Evolutionary conservation across 208 protist genomes (phyloP), one percentile per base, ranked within the genome.

Genomic region (Leishmania gerbilli): DNA sequence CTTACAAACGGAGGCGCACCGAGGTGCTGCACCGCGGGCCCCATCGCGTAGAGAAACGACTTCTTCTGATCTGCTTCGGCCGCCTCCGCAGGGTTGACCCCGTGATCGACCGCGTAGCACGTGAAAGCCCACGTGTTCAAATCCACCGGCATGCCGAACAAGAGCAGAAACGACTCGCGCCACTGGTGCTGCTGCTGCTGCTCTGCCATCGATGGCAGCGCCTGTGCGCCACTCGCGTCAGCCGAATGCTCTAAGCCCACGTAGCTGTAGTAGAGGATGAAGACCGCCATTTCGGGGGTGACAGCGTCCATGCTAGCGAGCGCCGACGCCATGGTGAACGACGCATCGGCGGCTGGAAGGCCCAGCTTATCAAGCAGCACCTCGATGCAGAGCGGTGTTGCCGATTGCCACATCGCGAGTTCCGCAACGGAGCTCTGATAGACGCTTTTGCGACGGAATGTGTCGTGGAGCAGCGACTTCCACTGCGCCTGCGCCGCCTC

Each of bases 211-310:
- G 81, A 47, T 40, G 71, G 60, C 64, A 64, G 45, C 45, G 64
- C 15, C 53, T 53, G 56, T 53, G 75, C 21, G 8, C 58, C 72
- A 24, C 19, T 34, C 55, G 21, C 64, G 0, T 49, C 82, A 5
- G 51, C 53, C 5, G 69, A 60, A 40, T 58, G 49, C 45, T 74
- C 77, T 77, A 80, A 64, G 13, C 55, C 80, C 7, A 71, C 62
- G 60, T 87, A 84, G 53, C 71, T 79, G 74, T 87, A 93, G 84
- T 95, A 95, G 17, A 95, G 83, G 13, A 95, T 76, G 71, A 95
- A 87, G 58, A 95, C 84, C 45, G 86, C 92, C 53, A 88, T 77
- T 56, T 83, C 87, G 4, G 90, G 79, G 9, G 79, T 81, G 68
- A 92, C 78, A 49, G 75, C 60, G 51, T 79, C 79, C 76, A 88